Conservation (phyloP, 1,284 basidiomycete genomes). For the Malassezia restricta region DNA sequence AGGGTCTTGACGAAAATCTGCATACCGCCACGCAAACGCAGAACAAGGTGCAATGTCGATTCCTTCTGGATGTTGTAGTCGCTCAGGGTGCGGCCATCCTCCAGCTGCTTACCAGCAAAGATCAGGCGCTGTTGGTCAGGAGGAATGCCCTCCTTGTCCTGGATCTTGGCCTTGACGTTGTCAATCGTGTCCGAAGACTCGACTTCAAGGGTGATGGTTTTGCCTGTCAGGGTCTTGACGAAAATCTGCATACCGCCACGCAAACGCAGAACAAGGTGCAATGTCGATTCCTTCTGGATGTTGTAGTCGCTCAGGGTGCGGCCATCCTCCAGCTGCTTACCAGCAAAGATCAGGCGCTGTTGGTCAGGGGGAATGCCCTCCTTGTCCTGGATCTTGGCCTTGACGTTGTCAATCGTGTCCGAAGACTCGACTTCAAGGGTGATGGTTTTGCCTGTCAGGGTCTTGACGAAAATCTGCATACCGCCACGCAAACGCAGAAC, state of each 20-base stretch:
- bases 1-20: slow-evolving; percentile 45
- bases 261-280: slow-evolving; percentile 38
- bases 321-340: slow-evolving; percentile 49
- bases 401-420: slow-evolving; percentile 80
- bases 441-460: slow-evolving; percentile 97
- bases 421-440: slow-evolving; percentile 76
- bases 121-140: slow-evolving; percentile 50
- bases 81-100: slow-evolving; percentile 49
- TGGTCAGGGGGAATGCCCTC: slow-evolving; percentile 48
- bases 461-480: slow-evolving; percentile 46
- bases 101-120: slow-evolving; percentile 50
- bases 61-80: slow-evolving; percentile 48
- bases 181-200: slow-evolving; percentile 57
- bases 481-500: neutral
- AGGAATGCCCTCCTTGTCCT: slow-evolving; percentile 46
- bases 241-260: slow-evolving; percentile 46
- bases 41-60: slow-evolving; percentile 35
- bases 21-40: slow-evolving; percentile 39
- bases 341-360: slow-evolving; percentile 49
- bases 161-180: slow-evolving; percentile 52
- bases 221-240: slow-evolving; percentile 72
- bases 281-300: slow-evolving; percentile 44
- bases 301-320: slow-evolving; percentile 49
- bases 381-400: slow-evolving; percentile 49
- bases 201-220: slow-evolving; percentile 88